phyloP scores from a whole-genome alignment of 768 basidiomycete genomes.

The Boletus sp. region DNA sequence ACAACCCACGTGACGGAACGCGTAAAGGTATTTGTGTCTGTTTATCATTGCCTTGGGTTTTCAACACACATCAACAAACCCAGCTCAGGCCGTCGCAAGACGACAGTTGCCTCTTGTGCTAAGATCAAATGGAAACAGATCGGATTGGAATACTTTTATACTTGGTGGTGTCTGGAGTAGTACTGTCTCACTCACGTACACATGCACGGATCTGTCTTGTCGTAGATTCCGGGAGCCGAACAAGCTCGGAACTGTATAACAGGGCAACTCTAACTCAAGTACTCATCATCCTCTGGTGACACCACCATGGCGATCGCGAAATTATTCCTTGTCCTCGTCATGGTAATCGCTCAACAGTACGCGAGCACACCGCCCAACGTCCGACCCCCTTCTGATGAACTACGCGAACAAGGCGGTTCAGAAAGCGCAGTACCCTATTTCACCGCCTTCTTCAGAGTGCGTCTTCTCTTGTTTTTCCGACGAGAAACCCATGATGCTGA shows the following conservation, averaged over 20 bases:
- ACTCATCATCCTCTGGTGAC: neutral
- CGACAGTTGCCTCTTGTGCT: no score
- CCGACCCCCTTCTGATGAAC: constrained; percentile 8
- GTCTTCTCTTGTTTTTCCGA: neutral
- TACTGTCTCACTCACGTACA: no score
- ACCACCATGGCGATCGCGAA: constrained; percentile 1
- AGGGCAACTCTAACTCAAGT: no score
- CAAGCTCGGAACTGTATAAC: no score
- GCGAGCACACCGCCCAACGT: constrained; percentile 15
- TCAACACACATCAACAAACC: neutral
- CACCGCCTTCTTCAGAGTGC: neutral
- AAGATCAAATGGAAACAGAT: no score
- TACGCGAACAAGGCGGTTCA: constrained; percentile 7
- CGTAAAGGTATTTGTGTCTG: neutral
- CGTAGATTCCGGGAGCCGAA: no score
- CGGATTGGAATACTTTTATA: no score
- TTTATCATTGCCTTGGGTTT: neutral
- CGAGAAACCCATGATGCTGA: no score
- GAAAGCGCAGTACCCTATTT: neutral
- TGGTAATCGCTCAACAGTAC: neutral
- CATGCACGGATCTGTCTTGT: no score
- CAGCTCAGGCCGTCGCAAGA: no score
- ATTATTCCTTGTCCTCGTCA: constrained; percentile 4
- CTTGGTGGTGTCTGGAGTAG: no score
- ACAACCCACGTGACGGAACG: neutral